Conservation (phyloP, 176 grass and related monocot genomes). For the Oryza longistaminata region DNA sequence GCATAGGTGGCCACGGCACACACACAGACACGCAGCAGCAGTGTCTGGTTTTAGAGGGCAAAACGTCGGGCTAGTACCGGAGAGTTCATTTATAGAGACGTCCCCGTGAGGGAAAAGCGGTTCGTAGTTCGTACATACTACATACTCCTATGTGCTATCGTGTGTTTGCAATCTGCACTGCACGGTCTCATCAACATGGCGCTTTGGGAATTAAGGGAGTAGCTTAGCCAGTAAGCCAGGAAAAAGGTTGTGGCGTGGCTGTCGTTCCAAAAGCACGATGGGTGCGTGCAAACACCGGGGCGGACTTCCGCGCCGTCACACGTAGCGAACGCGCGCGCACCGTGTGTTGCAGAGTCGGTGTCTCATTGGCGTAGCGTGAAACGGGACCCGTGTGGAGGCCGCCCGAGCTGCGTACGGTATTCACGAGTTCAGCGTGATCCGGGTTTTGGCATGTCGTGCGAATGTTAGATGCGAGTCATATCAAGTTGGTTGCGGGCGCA, state of each 20-base stretch:
- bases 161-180: neutral
- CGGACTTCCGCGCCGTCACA: neutral
- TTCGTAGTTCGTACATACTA: neutral
- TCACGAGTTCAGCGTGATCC: slow-evolving; percentile 36
- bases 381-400: neutral
- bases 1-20: neutral
- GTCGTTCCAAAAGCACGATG: neutral
- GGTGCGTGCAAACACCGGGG: neutral
- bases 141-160: neutral
- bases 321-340: neutral
- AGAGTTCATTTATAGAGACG: neutral
- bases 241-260: neutral
- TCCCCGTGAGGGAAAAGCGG: neutral
- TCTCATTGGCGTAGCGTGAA: neutral
- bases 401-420: neutral
- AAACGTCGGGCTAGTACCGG: neutral
- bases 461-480: neutral
- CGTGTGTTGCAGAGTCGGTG: neutral
- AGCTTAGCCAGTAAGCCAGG: neutral
- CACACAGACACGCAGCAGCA: neutral
- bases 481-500: neutral
- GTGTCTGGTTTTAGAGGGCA: neutral
- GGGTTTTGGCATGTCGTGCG: neutral
- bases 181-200: neutral
- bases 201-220: neutral